A percentile compares a stretch with the other conserved stretches of the same genome.
Conservation (phyloP, 2,329 filamentous ascomycete genomes). For the Leptographium wingfieldii region DNA sequence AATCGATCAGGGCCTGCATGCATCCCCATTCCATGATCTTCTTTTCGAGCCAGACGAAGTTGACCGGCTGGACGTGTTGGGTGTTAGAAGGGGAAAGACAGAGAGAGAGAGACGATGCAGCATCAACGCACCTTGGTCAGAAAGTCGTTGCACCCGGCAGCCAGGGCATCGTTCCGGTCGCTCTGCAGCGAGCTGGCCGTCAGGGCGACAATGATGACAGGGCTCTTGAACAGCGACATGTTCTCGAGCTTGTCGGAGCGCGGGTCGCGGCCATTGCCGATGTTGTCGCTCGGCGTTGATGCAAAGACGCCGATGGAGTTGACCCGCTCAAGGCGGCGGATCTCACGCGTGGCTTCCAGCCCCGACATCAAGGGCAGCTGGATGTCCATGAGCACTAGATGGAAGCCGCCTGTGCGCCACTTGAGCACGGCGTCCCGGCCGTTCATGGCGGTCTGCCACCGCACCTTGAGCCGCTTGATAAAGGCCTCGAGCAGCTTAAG, state of each 20-base stretch:
- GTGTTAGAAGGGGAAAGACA: slow-evolving; percentile 4
- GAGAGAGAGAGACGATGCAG: background rate
- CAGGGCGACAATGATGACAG: slow-evolving; percentile 93
- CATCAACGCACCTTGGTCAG: slow-evolving; percentile 67
- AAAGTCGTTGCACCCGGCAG: slow-evolving; percentile 96
- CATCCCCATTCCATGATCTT: slow-evolving; percentile 99
- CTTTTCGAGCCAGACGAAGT: slow-evolving; percentile 91
- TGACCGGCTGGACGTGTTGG: slow-evolving; percentile 59
- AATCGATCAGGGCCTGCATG: slow-evolving; percentile 98
- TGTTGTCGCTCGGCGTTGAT: slow-evolving; percentile 42
- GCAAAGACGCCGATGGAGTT: slow-evolving; percentile 90
- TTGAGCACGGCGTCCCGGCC: slow-evolving; percentile 86
- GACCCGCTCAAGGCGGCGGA: slow-evolving; percentile 73
- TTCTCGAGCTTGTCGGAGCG: slow-evolving; percentile 60
- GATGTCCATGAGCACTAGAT: slow-evolving; percentile 97
- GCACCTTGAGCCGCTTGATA: slow-evolving; percentile 87
- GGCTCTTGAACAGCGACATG: slow-evolving; percentile 73
- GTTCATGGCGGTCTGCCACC: slow-evolving; percentile 96
- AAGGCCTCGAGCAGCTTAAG: slow-evolving; percentile 86
- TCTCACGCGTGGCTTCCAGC: slow-evolving; percentile 88
- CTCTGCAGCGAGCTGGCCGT: slow-evolving; percentile 91
- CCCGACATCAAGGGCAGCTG: slow-evolving; percentile 95
- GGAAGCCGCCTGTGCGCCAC: slow-evolving; percentile 86
- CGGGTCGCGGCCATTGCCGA: slow-evolving; percentile 33
- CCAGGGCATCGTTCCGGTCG: slow-evolving; percentile 86